phyloP scores from a whole-genome alignment of 164 flowering plant species.

The Vitis cinerea region DNA sequence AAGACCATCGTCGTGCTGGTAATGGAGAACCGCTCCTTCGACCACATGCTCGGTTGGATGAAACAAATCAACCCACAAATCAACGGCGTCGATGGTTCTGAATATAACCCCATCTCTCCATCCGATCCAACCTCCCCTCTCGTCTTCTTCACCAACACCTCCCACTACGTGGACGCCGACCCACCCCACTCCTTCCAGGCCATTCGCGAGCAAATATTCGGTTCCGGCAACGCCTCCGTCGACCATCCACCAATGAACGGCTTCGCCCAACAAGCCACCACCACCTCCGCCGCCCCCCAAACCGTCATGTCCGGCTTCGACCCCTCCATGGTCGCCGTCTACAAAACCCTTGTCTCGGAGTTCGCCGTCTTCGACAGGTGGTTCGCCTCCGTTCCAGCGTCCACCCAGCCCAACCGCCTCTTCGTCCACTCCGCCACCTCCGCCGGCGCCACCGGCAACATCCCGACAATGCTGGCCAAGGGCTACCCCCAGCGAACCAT shows the following conservation, averaged over 20 bases:
- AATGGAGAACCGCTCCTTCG: constrained; percentile 84
- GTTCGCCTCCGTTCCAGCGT: constrained; percentile 78
- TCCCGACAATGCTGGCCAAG: constrained; percentile 29
- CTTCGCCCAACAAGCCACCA: constrained; percentile 64
- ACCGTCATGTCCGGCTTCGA: constrained; percentile 71
- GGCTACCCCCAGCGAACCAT: constrained; percentile 66
- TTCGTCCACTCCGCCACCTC: constrained; percentile 85
- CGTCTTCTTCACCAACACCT: constrained; percentile 38
- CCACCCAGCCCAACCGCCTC: constrained; percentile 79
- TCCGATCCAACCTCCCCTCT: constrained; percentile 41
- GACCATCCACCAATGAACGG: constrained; percentile 68
- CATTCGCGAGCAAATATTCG: constrained; percentile 71
- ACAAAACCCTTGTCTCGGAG: constrained; percentile 49
- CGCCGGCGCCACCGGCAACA: constrained; percentile 65
- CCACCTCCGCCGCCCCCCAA: constrained; percentile 28
- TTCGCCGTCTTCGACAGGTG: constrained; percentile 79
- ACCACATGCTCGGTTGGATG: constrained; percentile 91
- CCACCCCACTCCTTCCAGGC: constrained; percentile 88
- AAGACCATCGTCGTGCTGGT: constrained; percentile 65
- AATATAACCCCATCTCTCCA: constrained; percentile 46
- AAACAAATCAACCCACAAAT: constrained; percentile 60
- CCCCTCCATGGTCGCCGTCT: constrained; percentile 58
- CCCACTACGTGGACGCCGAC: constrained; percentile 71
- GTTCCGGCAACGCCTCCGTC: constrained; percentile 38
- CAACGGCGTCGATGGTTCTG: constrained; percentile 75